A percentile compares a stretch with the other conserved stretches of the same genome.
These are phyloP conservation scores for Eimeria zaria DNA, from an alignment of 169 alveolate genomes.

Conservation along the genomic window DNA sequence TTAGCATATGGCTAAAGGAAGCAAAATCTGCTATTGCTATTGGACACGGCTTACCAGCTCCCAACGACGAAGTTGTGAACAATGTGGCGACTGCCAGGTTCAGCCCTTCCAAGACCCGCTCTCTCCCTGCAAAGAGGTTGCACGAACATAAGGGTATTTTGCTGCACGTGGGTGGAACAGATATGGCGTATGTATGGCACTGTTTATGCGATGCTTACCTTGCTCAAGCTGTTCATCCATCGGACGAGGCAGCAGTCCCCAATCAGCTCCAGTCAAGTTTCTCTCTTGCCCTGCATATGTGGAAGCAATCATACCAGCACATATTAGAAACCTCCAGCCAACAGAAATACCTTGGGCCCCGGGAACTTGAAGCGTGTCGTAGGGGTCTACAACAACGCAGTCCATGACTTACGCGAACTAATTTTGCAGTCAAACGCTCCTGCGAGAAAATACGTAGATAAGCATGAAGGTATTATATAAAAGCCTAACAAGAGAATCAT, in stretches of 20 bases:
- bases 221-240: conserved; percentile 10
- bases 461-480: not conserved
- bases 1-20: not conserved
- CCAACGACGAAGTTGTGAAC: conserved; percentile 53
- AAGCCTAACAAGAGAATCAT: no score
- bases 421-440: conserved; percentile 67
- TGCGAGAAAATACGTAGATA: not conserved
- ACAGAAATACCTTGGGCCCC: no score
- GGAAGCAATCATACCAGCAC: not conserved
- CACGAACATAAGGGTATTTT: not conserved
- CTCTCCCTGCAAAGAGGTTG: conserved; percentile 1
- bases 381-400: not conserved
- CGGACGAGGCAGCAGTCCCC: conserved; percentile 51
- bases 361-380: not conserved
- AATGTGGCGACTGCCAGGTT: conserved; percentile 42
- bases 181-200: not conserved
- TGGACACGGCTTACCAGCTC: not conserved
- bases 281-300: conserved; percentile 11
- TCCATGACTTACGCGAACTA: conserved; percentile 47
- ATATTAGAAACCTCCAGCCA: not conserved
- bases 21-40: not conserved
- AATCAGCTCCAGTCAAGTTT: conserved; percentile 22
- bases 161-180: not conserved
- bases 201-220: not conserved
- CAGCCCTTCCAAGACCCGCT: conserved; percentile 8